Percentiles rank a stretch among this genome's conserved stretches.
phyloP scores from a whole-genome alignment of 2,329 filamentous ascomycete genomes.

The Nemania sp. region DNA sequence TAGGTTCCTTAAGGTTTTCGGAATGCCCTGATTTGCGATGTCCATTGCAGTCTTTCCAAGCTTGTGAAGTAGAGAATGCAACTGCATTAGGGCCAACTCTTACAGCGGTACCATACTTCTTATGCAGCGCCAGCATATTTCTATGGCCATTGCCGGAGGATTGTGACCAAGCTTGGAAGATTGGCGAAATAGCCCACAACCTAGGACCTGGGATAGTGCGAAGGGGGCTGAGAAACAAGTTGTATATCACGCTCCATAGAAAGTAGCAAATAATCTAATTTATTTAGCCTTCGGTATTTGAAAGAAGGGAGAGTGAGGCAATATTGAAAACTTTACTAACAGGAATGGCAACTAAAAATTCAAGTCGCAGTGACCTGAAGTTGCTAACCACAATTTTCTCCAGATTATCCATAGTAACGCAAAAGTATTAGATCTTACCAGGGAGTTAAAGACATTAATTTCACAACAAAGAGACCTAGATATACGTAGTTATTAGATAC shows the following conservation, averaged over 20 bases:
- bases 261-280: background rate
- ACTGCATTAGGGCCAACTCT: background rate
- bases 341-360: background rate
- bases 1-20: background rate
- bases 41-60: background rate
- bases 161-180: background rate
- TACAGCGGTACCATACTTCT: background rate
- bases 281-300: background rate
- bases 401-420: background rate
- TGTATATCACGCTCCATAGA: background rate
- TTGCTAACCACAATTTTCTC: background rate
- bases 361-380: background rate
- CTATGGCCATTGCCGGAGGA: background rate
- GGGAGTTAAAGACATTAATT: background rate
- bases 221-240: conserved; percentile 1
- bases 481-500: background rate
- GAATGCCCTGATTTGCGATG: background rate
- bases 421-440: background rate
- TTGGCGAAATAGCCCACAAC: background rate
- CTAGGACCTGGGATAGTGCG: background rate
- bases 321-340: background rate
- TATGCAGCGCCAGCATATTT: background rate
- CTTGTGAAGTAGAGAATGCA: background rate
- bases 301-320: background rate
- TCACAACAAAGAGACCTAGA: background rate